Base-by-base conservation (phyloP, 2,329 filamentous ascomycete species). In the Stemphylium vesicarium region DNA sequence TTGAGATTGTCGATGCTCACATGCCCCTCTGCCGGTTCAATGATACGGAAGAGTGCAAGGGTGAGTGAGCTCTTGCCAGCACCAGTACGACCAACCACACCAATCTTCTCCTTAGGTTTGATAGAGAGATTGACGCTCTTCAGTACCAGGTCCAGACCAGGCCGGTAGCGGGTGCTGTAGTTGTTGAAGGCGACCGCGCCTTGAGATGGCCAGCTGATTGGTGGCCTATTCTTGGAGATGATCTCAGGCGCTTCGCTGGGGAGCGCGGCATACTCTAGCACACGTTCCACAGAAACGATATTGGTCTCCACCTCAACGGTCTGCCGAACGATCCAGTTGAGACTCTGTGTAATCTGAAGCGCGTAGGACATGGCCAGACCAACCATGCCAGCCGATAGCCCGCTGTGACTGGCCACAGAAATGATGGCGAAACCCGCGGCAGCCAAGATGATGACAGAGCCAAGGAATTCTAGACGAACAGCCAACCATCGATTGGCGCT, bases 251-350 rank as follows among this genome's bases (percentile, higher is more conserved):
- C 94, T 79, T 99, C 95, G 75, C 90, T 95, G 22, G 94, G 93
- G 60, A 99, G 84, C 45, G 85, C 84, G 53, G 94, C 91, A 78
- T 99, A 99, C 77, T 99, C 96, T 44, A 99, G 87, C 42, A 99
- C 93, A 71, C 95, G 90, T 82, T 99, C 95, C 33, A 99, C 95
- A 9, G 94, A 96, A 40, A 99, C 94, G 70, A 99, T 99, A 77
- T 99, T 99, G n/a, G 94, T 98, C 82, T 99, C 96, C n/a, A 99
- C 95, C 77, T 99, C 96, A 31, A 99, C 95, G 0, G 93, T 97
- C 78, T 99, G 95, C 55, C 96, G 88, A 46, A 99, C 95, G 70
- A 99, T 97, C 95, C 95, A 99, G 81, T 98, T 99, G 69, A 99
- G 84, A 32, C 93, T 96, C 64, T 94, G 91, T 1, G 95, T 99